Evolutionary conservation across 2,329 filamentous ascomycete species (phyloP).

Genomic region (Fusarium sp.): DNA sequence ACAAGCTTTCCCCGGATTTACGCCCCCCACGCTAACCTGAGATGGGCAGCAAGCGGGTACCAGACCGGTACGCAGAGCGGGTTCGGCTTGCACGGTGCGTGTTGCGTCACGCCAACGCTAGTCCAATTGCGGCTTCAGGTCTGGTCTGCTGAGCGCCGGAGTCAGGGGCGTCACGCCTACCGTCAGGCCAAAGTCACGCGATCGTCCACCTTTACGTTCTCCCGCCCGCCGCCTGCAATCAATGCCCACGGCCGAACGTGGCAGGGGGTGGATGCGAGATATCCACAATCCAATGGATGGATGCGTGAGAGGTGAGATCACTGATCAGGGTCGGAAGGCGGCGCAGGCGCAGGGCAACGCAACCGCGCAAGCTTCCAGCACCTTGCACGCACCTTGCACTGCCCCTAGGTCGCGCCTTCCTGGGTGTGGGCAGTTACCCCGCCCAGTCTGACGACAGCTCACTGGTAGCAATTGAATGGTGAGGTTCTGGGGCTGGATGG

Average conservation of each 20-base stretch:
- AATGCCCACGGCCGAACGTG: slow-evolving; percentile 8
- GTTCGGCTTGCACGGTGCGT: slow-evolving; percentile 19
- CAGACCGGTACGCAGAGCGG: slow-evolving; percentile 40
- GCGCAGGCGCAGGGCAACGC: slow-evolving; percentile 29
- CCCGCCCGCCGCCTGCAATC: slow-evolving; percentile 11
- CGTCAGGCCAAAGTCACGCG: slow-evolving; percentile 50
- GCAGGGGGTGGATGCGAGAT: slow-evolving; percentile 4
- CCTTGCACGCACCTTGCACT: background rate
- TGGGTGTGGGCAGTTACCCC: slow-evolving; percentile 53
- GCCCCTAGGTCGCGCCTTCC: slow-evolving; percentile 30
- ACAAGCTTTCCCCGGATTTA: slow-evolving; percentile 54
- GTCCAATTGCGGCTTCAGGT: slow-evolving; percentile 37
- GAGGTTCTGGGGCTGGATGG: slow-evolving; percentile 1
- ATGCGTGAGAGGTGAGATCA: slow-evolving; percentile 8
- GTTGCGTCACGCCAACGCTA: slow-evolving; percentile 35
- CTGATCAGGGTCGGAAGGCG: slow-evolving; percentile 23
- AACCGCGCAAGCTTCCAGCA: slow-evolving; percentile 21
- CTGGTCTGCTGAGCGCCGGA: slow-evolving; percentile 45
- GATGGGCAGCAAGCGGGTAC: slow-evolving; percentile 37
- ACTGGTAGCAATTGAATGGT: slow-evolving; percentile 10
- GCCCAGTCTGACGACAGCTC: slow-evolving; percentile 58
- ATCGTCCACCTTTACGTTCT: slow-evolving; percentile 36
- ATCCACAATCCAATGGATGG: slow-evolving; percentile 15
- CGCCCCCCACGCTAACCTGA: slow-evolving; percentile 35
- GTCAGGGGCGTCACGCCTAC: slow-evolving; percentile 46